A percentile compares a stretch with the other conserved stretches of the same genome.
phyloP scores from a whole-genome alignment of 148 eudicot genomes.

The Vaccinium darrowii region DNA sequence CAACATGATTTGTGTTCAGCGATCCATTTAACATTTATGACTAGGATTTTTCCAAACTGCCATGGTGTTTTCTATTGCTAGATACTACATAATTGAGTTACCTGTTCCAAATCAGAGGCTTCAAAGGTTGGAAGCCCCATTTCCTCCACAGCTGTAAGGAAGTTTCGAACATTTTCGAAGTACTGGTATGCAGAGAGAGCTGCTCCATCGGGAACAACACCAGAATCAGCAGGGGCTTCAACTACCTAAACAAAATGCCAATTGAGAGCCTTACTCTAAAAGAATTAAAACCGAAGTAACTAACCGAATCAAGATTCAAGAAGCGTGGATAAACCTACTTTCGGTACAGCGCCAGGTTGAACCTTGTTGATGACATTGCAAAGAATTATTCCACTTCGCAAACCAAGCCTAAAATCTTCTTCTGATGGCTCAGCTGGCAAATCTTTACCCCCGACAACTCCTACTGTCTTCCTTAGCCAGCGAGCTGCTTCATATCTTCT shows the following conservation, averaged over 20 bases:
- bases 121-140: constrained; percentile 88
- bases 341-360: constrained; percentile 67
- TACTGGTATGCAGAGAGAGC: constrained; percentile 83
- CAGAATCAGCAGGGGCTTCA: constrained; percentile 64
- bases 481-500: constrained; percentile 88
- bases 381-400: constrained; percentile 85
- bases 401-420: constrained; percentile 80
- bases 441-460: constrained; percentile 86
- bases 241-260: constrained; percentile 48
- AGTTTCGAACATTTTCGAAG: constrained; percentile 85
- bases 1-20: not conserved
- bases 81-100: constrained; percentile 20
- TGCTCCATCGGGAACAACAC: constrained; percentile 72
- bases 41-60: not conserved
- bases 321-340: constrained; percentile 39
- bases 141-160: constrained; percentile 69
- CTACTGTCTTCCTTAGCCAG: constrained; percentile 85
- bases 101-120: constrained; percentile 93
- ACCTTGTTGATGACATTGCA: constrained; percentile 89
- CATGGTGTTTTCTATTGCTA: too few relatives aligned
- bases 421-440: constrained; percentile 94
- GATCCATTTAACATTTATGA: not conserved
- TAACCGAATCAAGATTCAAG: not conserved
- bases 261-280: constrained; percentile 1
- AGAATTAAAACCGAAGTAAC: not conserved